A percentile compares a stretch with the other conserved stretches of the same genome.
Conservation (phyloP, 805 yeast species). For the Saccharomycopsis fodiens region DNA sequence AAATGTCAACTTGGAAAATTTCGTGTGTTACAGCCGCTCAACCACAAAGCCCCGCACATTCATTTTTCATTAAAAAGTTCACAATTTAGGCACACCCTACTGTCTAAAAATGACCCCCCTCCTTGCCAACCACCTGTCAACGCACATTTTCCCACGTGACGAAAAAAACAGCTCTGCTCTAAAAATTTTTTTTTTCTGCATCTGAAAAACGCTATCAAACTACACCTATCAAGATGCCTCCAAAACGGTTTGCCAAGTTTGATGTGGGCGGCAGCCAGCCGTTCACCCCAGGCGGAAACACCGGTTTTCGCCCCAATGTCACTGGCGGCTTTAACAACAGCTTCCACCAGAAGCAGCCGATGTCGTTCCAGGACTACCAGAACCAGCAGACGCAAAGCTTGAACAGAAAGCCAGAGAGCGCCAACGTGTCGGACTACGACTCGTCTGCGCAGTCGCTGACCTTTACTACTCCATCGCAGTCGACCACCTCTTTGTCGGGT, state of each 20-base stretch:
- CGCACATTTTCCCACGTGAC: background rate
- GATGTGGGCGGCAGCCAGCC: constrained; percentile 5
- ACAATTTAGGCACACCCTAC: no score
- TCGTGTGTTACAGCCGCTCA: no score
- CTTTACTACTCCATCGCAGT: constrained; percentile 33
- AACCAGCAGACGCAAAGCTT: constrained; percentile 3
- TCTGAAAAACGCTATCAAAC: background rate
- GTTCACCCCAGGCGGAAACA: constrained; percentile 7
- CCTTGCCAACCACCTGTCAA: no score
- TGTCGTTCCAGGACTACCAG: constrained; percentile 19
- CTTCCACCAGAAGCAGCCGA: constrained; percentile 17
- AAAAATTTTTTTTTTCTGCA: constrained; percentile 3
- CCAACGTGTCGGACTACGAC: constrained; percentile 6
- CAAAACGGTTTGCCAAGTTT: constrained; percentile 14
- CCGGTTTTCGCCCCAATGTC: background rate
- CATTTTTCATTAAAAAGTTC: no score
- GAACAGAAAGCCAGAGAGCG: background rate
- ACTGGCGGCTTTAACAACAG: constrained; percentile 11
- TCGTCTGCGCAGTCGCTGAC: constrained; percentile 15
- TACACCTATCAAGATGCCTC: background rate
- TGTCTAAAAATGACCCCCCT: no score
- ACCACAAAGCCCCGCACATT: no score
- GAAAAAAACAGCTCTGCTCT: background rate
- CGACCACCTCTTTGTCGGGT: constrained; percentile 68
- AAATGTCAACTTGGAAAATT: no score